Evolutionary conservation across 805 yeast genomes (phyloP), one percentile per base, ranked within the genome.

Genomic region (Yarrowia sp.): DNA sequence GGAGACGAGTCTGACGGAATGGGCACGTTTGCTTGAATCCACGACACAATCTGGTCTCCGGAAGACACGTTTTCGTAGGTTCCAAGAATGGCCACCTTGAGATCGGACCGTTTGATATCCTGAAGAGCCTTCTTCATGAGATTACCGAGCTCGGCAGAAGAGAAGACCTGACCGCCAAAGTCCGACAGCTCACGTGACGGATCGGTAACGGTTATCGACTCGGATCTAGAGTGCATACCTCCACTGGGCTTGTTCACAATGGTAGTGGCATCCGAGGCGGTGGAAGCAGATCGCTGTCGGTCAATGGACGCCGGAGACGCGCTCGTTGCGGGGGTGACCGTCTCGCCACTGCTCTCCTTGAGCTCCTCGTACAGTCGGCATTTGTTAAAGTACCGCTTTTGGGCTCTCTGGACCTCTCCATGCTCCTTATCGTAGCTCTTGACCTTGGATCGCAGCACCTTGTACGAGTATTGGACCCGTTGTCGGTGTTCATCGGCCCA

Each of bases 401-500:
- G 90, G 48, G 79, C 70, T 67, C 82, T 79, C 68, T 81, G 80
- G 49, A 84, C 88, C 62, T 86, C 84, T 36, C 75, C 74, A 14
- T 74, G 72, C 67, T 79, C 80, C 62, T 76, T 79, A 52, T 83
- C 83, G 73, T 83, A 88, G 54, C 75, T 78, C 68, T 81, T 82
- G 49, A 83, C 79, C 68, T 83, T 85, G 21, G 77, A 79, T 58
- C 77, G 75, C 43, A 90, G 75, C 5, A 80, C 78, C 65, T 80
- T 78, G 64, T 85, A 87, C 17, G 89, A 84, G 70, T 82, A 83
- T 41, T 82, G 84, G 1, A 90, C 81, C 52, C 96, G 77, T 68
- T 83, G 83, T 62, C 81, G 82, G 74, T 90, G 96, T 62, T 87
- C 92, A 17, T 77, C 78, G 44, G 92, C 81, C 96, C 96, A 91